A percentile compares a stretch with the other conserved stretches of the same genome.
phyloP scores from a whole-genome alignment of 352 stramenopile genomes.

The Phytophthora nicotianae region DNA sequence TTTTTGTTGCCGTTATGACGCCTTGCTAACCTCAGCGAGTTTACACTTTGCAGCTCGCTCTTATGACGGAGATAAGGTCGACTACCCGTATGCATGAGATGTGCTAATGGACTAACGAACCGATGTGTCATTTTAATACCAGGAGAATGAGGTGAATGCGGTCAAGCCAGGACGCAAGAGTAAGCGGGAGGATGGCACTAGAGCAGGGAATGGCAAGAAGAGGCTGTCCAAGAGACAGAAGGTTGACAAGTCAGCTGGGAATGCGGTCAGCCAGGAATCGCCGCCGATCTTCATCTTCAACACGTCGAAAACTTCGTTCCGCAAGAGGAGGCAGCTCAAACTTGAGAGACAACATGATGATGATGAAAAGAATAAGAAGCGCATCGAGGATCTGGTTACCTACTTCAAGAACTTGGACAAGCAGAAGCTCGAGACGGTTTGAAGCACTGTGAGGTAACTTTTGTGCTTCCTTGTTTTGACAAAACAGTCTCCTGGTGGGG shows the following conservation, averaged over 20 bases:
- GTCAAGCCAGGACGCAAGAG: constrained; percentile 19
- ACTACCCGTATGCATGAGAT: neutral
- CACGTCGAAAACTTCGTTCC: constrained; percentile 48
- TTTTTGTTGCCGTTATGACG: neutral
- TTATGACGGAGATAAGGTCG: constrained; percentile 33
- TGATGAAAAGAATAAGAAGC: constrained; percentile 49
- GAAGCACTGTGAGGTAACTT: constrained; percentile 13
- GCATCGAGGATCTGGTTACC: constrained; percentile 57
- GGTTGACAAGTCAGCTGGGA: neutral
- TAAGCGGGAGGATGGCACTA: constrained; percentile 14
- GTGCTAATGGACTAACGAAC: neutral
- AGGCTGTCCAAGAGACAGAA: constrained; percentile 21
- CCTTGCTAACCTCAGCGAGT: neutral
- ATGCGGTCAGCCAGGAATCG: constrained; percentile 41
- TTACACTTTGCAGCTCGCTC: constrained; percentile 20
- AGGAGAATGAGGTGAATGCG: constrained; percentile 41
- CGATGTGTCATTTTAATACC: constrained; percentile 3
- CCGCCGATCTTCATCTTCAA: constrained; percentile 61
- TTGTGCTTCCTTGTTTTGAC: constrained; percentile 10
- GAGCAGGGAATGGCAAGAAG: constrained; percentile 13
- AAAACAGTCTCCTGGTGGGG: constrained; percentile 7
- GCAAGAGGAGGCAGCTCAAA: constrained; percentile 50
- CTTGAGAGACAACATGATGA: constrained; percentile 39
- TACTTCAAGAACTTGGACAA: constrained; percentile 71
- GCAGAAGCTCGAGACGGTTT: constrained; percentile 55